A percentile compares a stretch with the other conserved stretches of the same genome.
Conservation (phyloP, 371 early-diverging fungal genomes). For the Mortierella sp. region DNA sequence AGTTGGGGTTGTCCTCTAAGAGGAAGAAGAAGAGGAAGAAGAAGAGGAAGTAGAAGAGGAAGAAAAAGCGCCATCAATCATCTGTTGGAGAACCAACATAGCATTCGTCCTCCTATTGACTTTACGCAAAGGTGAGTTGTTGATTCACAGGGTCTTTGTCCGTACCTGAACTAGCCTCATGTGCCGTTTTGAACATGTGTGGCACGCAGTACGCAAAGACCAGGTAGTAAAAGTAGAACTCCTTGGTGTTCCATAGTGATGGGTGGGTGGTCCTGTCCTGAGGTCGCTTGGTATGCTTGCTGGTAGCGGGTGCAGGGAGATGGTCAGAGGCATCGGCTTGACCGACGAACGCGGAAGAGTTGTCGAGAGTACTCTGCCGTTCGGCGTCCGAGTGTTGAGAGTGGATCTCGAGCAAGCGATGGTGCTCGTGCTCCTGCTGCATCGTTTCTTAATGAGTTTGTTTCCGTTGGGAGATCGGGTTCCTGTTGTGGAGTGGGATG, state of each 20-base stretch:
- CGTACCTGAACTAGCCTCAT: conserved; percentile 69
- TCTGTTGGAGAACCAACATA: not conserved
- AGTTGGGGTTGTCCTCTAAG: conserved; percentile 64
- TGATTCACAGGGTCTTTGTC: no score
- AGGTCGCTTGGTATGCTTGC: conserved; percentile 16
- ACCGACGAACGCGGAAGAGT: conserved; percentile 22
- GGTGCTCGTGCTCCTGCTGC: conserved; percentile 28
- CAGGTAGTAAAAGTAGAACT: conserved; percentile 80
- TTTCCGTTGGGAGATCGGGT: no score
- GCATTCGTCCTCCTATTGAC: no score
- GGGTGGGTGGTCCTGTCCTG: conserved; percentile 52
- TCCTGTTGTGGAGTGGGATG: not conserved
- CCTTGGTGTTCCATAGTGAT: conserved; percentile 61
- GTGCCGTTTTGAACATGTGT: conserved; percentile 73
- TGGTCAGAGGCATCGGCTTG: conserved; percentile 2
- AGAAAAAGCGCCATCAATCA: not conserved
- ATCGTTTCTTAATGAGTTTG: not conserved
- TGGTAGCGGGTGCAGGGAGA: not conserved
- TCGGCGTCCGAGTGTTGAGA: conserved; percentile 1
- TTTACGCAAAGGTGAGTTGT: no score
- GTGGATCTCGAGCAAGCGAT: conserved; percentile 16
- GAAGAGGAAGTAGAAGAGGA: no score
- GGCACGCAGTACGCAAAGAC: conserved; percentile 64
- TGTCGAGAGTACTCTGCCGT: not conserved
- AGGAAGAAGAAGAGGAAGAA: no score